Percentiles rank a stretch among this genome's conserved stretches.
Evolutionary conservation across 441 rosid genomes (phyloP).

Genomic region (Erysimum pusillum): DNA sequence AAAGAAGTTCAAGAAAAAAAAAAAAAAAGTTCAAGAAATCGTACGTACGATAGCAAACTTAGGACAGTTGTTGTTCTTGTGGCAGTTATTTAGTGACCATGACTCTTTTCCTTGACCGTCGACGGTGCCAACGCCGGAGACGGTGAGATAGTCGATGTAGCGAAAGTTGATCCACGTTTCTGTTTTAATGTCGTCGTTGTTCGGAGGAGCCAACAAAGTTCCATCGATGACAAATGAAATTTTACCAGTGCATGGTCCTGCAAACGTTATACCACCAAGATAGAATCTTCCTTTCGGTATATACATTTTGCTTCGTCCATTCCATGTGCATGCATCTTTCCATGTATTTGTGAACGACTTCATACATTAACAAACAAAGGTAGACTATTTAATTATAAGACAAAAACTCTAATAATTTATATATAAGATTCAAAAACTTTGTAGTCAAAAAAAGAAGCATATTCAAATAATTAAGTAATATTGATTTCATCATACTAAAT

Average conservation of each 20-base stretch:
- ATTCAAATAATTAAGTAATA: background rate
- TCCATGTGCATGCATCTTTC: constrained; percentile 55
- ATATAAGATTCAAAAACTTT: background rate
- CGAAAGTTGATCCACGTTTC: constrained; percentile 50
- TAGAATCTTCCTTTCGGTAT: constrained; percentile 54
- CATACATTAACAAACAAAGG: background rate
- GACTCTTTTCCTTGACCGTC: constrained; percentile 54
- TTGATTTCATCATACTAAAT: background rate
- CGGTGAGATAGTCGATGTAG: constrained; percentile 34
- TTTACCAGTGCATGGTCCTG: constrained; percentile 59
- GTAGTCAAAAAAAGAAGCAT: background rate
- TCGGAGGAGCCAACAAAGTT: constrained; percentile 46
- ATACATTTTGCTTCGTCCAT: constrained; percentile 42
- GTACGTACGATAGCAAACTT: constrained; percentile 19
- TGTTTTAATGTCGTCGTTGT: background rate
- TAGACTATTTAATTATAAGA: background rate
- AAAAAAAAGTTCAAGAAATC: no score
- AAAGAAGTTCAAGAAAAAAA: no score
- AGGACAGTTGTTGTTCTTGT: constrained; percentile 29
- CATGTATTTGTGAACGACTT: constrained; percentile 62
- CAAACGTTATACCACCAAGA: constrained; percentile 43
- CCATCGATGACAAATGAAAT: constrained; percentile 50
- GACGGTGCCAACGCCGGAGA: constrained; percentile 50
- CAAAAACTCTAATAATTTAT: background rate
- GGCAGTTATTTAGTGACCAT: constrained; percentile 45